Conservation (phyloP, 805 yeast species). For the Metschnikowia borealis region DNA sequence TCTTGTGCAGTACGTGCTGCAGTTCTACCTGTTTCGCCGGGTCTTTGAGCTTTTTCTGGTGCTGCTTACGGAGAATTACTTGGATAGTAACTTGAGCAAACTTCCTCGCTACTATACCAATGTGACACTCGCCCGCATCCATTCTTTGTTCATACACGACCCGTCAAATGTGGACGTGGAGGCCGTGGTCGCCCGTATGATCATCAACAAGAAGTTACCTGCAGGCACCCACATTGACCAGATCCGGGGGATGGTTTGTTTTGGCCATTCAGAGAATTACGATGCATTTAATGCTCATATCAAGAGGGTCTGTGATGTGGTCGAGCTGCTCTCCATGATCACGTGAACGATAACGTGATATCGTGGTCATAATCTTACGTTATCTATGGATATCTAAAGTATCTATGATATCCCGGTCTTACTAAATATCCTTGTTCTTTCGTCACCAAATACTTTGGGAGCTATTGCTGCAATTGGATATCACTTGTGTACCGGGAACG, state of each 20-base stretch:
- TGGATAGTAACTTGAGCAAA: constrained; percentile 31
- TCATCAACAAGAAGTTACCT: constrained; percentile 30
- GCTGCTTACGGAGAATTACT: constrained; percentile 20
- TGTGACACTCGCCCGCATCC: constrained; percentile 21
- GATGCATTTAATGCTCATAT: constrained; percentile 22
- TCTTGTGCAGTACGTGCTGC: constrained; percentile 10
- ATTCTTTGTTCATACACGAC: constrained; percentile 17
- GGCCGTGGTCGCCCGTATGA: constrained; percentile 31
- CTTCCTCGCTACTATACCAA: constrained; percentile 29
- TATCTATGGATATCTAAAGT: too few species aligned
- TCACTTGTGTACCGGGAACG: too few species aligned
- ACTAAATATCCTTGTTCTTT: too few species aligned
- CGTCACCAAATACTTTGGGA: too few species aligned
- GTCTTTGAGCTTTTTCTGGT: constrained; percentile 2
- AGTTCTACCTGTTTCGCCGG: constrained; percentile 5
- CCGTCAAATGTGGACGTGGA: constrained; percentile 20
- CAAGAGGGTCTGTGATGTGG: constrained; percentile 25
- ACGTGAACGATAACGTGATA: background rate
- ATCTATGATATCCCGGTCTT: too few species aligned
- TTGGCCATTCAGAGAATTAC: constrained; percentile 18
- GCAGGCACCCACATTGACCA: constrained; percentile 33
- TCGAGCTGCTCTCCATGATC: constrained; percentile 11
- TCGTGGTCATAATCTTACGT: too few species aligned
- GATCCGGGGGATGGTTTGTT: constrained; percentile 21
- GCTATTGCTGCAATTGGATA: too few species aligned